Base-by-base conservation (phyloP, 2,329 filamentous ascomycete genomes). In the Fusarium oxysporum region DNA sequence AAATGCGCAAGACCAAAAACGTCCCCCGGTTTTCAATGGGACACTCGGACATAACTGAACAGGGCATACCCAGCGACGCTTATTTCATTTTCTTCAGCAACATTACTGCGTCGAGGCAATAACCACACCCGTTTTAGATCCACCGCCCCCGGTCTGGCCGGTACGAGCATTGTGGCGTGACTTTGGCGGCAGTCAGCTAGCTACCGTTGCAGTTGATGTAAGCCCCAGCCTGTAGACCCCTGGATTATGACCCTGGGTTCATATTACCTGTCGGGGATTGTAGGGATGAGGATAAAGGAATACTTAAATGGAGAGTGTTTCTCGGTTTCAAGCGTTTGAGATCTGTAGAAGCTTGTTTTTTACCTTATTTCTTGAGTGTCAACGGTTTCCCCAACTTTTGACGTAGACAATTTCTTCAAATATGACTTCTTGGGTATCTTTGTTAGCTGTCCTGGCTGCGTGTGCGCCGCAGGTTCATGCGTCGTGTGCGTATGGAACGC, bases 401-500 rank as follows among this genome's bases (percentile, higher is more conserved):
- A 38, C 19, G 3, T 40, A 43, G 41, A 38, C 30, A 58, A 5
- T 7, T 3, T 13, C 5, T 6, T 41, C 38, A 25, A 54, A 16
- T 28, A 76, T 73, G 68, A 61, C 41, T 56, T 65, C 57, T 64
- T 73, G 64, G 68, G 48, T 68, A 28, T 59, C 57, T 38, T 19
- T 70, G 21, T n/a, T 62, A 5, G 30, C 53, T 51, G 47, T 75
- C 33, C 28, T 78, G 33, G 75, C 70, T 32, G 54, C 68, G 13
- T 75, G 63, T 48, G 68, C 61, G 2, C 71, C 76, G 5, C 56
- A 68, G 35, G 64, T 53, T 17, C 62, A 80, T 41, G 82, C 82
- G 10, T 82, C 81, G 12, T 85, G 83, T 56, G 82, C 81, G 12
- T 81, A 85, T 40, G 83, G 83, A 58, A 85, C 83, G 3, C 73